Percentiles rank a stretch among this genome's conserved stretches.
phyloP scores from a whole-genome alignment of 2,329 filamentous ascomycete genomes.

The Pyricularia sp. region DNA sequence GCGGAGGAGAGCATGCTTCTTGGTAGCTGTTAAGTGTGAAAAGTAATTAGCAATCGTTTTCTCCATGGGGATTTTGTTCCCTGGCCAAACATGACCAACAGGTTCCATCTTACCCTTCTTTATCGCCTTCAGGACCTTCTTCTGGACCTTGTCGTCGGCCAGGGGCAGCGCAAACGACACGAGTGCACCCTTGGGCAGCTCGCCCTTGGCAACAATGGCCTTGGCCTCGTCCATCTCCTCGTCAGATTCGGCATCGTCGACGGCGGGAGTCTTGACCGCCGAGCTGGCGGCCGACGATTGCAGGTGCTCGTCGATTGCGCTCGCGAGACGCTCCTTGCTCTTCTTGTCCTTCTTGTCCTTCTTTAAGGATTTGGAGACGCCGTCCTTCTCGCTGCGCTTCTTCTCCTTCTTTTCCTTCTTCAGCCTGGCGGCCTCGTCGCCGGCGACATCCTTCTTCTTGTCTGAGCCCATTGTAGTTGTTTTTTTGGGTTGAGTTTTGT shows the following conservation, averaged over 20 bases:
- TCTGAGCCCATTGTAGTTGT: slow-evolving; percentile 12
- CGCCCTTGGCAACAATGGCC: slow-evolving; percentile 34
- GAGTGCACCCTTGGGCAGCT: slow-evolving; percentile 35
- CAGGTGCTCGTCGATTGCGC: slow-evolving; percentile 56
- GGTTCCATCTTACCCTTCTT: slow-evolving; percentile 45
- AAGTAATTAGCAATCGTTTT: not conserved
- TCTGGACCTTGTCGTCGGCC: slow-evolving; percentile 66
- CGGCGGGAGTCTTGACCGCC: slow-evolving; percentile 15
- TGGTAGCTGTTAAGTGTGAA: slow-evolving; percentile 57
- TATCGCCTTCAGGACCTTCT: slow-evolving; percentile 56
- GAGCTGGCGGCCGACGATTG: slow-evolving; percentile 42
- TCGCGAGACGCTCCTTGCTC: slow-evolving; percentile 60
- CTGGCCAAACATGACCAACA: not conserved
- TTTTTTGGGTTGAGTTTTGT: not conserved
- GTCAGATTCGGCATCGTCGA: slow-evolving; percentile 12
- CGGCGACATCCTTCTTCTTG: slow-evolving; percentile 7
- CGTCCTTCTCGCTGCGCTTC: slow-evolving; percentile 45
- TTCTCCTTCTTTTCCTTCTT: slow-evolving; percentile 49
- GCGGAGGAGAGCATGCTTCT: slow-evolving; percentile 90
- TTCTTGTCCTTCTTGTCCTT: slow-evolving; percentile 59
- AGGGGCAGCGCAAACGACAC: slow-evolving; percentile 79
- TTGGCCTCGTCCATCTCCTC: slow-evolving; percentile 34
- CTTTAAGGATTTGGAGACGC: slow-evolving; percentile 38
- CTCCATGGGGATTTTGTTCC: not conserved
- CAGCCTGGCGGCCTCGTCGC: slow-evolving; percentile 5